Conservation (phyloP, 371 early-diverging fungal genomes). For the Apophysomyces trapeziformis region DNA sequence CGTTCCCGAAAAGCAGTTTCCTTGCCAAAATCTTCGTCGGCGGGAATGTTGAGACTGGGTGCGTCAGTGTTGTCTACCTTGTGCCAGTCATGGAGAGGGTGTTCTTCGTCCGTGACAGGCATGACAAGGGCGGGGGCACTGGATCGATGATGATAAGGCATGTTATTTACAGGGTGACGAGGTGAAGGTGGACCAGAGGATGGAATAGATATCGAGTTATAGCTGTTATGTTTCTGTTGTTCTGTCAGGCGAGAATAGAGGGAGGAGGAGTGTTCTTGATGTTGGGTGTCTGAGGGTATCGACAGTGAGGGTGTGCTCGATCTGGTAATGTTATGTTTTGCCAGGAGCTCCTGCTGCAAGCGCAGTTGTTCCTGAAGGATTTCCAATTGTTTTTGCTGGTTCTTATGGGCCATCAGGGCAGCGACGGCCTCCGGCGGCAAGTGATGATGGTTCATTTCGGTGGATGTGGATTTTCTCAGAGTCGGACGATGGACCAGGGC, state of each 20-base stretch:
- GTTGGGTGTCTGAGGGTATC: constrained; percentile 12
- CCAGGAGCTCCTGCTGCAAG: constrained; percentile 39
- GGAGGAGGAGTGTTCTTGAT: neutral
- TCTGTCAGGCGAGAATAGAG: constrained; percentile 15
- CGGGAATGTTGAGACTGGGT: constrained; percentile 28
- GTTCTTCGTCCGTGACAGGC: constrained; percentile 19
- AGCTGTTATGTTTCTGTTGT: constrained; percentile 4
- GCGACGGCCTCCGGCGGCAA: constrained; percentile 31
- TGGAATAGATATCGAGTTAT: constrained; percentile 24
- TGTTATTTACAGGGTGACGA: constrained; percentile 13
- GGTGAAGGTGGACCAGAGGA: constrained; percentile 16
- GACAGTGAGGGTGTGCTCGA: constrained; percentile 15
- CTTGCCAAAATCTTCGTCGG: constrained; percentile 26
- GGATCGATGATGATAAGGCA: constrained; percentile 15
- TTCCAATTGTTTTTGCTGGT: constrained; percentile 45
- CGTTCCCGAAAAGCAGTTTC: constrained; percentile 31
- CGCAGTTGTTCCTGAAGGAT: constrained; percentile 45
- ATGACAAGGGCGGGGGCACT: constrained; percentile 25
- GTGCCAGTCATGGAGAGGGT: constrained; percentile 9
- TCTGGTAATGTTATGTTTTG: constrained; percentile 24
- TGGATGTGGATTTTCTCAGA: constrained; percentile 4
- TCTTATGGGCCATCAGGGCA: constrained; percentile 50
- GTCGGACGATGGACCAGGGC: constrained; percentile 7
- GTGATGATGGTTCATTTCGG: constrained; percentile 6
- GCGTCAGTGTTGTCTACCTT: constrained; percentile 8